These are phyloP conservation scores for Fraxinus quadrangulata DNA, from an alignment of 257 asterid genomes.

Conservation along the genomic window DNA sequence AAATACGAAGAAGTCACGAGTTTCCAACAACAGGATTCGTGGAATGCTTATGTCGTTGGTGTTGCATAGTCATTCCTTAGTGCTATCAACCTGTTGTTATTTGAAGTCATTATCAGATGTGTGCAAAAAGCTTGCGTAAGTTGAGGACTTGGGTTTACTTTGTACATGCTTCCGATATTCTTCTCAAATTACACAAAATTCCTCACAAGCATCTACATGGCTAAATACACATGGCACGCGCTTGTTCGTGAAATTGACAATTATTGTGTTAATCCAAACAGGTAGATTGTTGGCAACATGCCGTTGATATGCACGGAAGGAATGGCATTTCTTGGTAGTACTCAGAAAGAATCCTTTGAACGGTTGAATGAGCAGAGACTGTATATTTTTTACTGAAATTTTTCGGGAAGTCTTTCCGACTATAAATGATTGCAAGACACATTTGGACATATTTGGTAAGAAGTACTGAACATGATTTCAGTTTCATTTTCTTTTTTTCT, in stretches of 20 bases:
- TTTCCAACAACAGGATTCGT: conserved; percentile 91
- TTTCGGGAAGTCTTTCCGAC: not conserved
- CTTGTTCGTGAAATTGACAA: not conserved
- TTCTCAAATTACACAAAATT: not conserved
- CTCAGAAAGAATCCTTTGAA: not conserved
- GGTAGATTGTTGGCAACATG: not conserved
- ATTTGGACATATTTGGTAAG: not conserved
- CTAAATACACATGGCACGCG: not conserved
- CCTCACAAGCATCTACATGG: not conserved
- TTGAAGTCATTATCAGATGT: not conserved
- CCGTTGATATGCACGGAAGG: not conserved
- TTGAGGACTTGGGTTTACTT: not conserved
- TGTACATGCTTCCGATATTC: not conserved
- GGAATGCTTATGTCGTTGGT: conserved; percentile 91
- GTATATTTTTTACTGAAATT: not conserved
- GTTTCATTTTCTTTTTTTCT: too few species aligned
- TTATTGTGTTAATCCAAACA: not conserved
- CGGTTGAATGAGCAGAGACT: not conserved
- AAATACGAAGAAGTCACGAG: conserved; percentile 84
- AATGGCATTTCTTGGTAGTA: not conserved
- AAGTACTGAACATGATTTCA: too few species aligned
- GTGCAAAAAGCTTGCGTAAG: conserved; percentile 9
- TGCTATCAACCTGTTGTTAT: conserved; percentile 1
- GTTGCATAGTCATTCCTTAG: conserved; percentile 50
- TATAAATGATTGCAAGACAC: not conserved